Evolutionary conservation across 2,329 filamentous ascomycete genomes (phyloP).

Genomic region (Fusarium nematophilum): DNA sequence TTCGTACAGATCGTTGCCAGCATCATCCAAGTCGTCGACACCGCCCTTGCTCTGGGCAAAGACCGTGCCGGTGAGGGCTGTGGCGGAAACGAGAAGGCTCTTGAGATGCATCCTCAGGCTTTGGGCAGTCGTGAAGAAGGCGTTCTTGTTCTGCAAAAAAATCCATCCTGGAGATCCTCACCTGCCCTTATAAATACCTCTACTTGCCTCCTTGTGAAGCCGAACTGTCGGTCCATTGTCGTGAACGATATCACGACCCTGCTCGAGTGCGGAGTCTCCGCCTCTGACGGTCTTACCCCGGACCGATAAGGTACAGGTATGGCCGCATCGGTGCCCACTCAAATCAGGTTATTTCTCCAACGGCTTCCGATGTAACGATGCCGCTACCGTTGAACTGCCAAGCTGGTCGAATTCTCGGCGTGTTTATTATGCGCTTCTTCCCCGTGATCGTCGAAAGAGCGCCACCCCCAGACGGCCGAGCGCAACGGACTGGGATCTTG

Average conservation of each 20-base stretch:
- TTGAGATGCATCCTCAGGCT: slow-evolving; percentile 28
- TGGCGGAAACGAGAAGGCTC: slow-evolving; percentile 26
- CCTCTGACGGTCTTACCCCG: background rate
- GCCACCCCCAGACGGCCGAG: too few relatives aligned
- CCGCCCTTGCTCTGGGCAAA: slow-evolving; percentile 35
- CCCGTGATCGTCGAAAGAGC: too few relatives aligned
- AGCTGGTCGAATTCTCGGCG: too few relatives aligned
- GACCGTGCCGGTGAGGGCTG: slow-evolving; percentile 25
- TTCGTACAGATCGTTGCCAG: slow-evolving; percentile 33
- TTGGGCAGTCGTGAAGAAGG: background rate
- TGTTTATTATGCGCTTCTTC: too few relatives aligned
- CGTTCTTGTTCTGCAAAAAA: background rate
- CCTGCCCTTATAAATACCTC: slow-evolving; percentile 15
- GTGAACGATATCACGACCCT: background rate
- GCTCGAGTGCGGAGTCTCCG: slow-evolving; percentile 27
- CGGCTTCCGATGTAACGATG: too few relatives aligned
- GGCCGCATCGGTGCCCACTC: too few relatives aligned
- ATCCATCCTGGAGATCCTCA: background rate
- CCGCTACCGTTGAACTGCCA: too few relatives aligned
- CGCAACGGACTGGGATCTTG: too few relatives aligned
- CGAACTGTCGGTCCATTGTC: background rate
- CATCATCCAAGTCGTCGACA: slow-evolving; percentile 25
- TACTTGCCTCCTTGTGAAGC: background rate
- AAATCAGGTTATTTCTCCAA: too few relatives aligned
- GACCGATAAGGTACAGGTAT: too few relatives aligned